Conservation (phyloP, 306 rosid genomes). For the Lablab purpureus region DNA sequence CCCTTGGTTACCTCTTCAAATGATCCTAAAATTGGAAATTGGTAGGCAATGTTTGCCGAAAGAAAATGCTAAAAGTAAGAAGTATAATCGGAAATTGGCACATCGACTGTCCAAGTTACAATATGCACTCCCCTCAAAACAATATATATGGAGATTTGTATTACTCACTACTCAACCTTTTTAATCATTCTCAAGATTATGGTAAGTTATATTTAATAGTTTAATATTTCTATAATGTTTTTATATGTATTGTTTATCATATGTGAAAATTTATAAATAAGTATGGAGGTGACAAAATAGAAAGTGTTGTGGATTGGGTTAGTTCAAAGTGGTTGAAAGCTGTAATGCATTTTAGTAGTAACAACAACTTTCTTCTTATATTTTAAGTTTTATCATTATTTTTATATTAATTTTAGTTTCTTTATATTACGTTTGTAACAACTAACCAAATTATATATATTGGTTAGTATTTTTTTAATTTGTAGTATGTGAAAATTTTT, state of each 20-base stretch:
- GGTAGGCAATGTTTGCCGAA: conserved; percentile 44
- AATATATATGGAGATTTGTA: conserved; percentile 48
- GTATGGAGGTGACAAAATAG: conserved; percentile 29
- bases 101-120: conserved; percentile 42
- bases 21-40: conserved; percentile 28
- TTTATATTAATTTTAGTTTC: too few species aligned
- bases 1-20: conserved; percentile 69
- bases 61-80: conserved; percentile 57
- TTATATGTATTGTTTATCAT: background rate
- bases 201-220: conserved; percentile 43
- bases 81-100: conserved; percentile 55
- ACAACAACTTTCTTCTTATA: too few species aligned
- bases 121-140: conserved; percentile 55
- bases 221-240: background rate
- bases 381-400: too few species aligned
- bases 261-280: background rate
- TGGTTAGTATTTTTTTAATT: too few species aligned
- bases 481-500: too few species aligned
- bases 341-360: too few species aligned
- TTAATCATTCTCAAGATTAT: conserved; percentile 54
- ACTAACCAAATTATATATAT: too few species aligned
- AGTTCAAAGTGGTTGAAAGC: too few species aligned
- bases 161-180: conserved; percentile 46
- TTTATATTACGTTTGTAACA: too few species aligned
- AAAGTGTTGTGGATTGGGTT: conserved; percentile 31